Percentiles rank a stretch among this genome's conserved stretches.
Conservation (phyloP, 352 stramenopile genomes). For the Globisporangium mamillatum region DNA sequence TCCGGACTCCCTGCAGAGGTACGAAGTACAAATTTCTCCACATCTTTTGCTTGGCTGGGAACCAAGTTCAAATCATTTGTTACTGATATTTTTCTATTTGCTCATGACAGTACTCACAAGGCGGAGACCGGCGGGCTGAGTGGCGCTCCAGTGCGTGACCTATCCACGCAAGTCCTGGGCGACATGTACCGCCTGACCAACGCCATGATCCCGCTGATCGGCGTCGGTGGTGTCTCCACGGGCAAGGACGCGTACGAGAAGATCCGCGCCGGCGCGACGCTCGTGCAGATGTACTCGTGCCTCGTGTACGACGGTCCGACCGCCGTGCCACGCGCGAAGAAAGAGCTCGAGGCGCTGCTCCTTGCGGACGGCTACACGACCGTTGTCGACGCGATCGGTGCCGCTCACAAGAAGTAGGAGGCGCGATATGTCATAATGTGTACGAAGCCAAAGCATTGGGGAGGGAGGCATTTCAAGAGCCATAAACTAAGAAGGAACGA, state of each 20-base stretch:
- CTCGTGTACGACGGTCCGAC: slow-evolving; percentile 90
- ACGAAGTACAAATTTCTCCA: background rate
- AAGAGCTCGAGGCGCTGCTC: slow-evolving; percentile 83
- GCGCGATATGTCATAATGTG: background rate
- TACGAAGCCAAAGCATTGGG: background rate
- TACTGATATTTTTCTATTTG: background rate
- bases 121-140: slow-evolving; percentile 93
- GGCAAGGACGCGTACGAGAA: slow-evolving; percentile 97
- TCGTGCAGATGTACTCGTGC: slow-evolving; percentile 95
- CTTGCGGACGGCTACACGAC: slow-evolving; percentile 76
- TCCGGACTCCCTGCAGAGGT: slow-evolving; percentile 79
- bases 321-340: slow-evolving; percentile 85
- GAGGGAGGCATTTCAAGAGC: background rate
- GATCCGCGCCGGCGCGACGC: slow-evolving; percentile 93
- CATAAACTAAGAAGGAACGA: background rate
- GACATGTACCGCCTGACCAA: slow-evolving; percentile 95
- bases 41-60: background rate
- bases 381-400: slow-evolving; percentile 86
- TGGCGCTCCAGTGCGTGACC: slow-evolving; percentile 90
- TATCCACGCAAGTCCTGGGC: slow-evolving; percentile 92
- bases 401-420: slow-evolving; percentile 55
- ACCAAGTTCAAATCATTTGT: background rate
- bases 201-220: slow-evolving; percentile 94
- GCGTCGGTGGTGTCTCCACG: slow-evolving; percentile 91
- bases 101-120: slow-evolving; percentile 45